Evolutionary conservation across 345 rosid species (phyloP).

Genomic region (Eucalyptus sp.): DNA sequence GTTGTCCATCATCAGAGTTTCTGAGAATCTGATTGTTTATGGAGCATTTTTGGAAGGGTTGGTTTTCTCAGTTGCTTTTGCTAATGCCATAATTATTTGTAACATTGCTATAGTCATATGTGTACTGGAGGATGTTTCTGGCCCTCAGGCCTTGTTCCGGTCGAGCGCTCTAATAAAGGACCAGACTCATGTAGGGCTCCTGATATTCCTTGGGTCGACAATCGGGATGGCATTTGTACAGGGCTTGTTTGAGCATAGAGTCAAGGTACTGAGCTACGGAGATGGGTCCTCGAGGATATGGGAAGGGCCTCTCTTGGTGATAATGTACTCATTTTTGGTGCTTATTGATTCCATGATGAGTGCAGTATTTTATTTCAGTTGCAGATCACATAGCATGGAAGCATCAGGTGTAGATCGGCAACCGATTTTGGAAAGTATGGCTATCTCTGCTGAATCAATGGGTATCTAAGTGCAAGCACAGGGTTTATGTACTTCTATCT

Average conservation of each 20-base stretch:
- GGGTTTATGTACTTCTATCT: not conserved
- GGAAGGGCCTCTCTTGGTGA: slow-evolving; percentile 84
- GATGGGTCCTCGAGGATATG: slow-evolving; percentile 87
- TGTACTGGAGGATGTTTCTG: slow-evolving; percentile 83
- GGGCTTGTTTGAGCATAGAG: slow-evolving; percentile 90
- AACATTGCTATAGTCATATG: slow-evolving; percentile 60
- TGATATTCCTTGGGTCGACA: slow-evolving; percentile 77
- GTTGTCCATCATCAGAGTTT: slow-evolving; percentile 36
- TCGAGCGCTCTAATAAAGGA: slow-evolving; percentile 63
- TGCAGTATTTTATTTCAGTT: slow-evolving; percentile 82
- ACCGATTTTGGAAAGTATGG: slow-evolving; percentile 35
- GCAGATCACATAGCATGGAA: slow-evolving; percentile 53
- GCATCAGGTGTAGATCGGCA: slow-evolving; percentile 26
- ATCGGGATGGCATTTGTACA: slow-evolving; percentile 67
- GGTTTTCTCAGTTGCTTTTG: slow-evolving; percentile 75
- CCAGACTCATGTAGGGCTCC: slow-evolving; percentile 83
- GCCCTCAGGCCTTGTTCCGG: slow-evolving; percentile 54
- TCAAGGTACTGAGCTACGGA: slow-evolving; percentile 80
- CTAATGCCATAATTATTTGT: slow-evolving; percentile 60
- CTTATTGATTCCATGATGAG: slow-evolving; percentile 85
- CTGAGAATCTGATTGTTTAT: slow-evolving; percentile 44
- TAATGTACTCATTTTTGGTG: slow-evolving; percentile 84
- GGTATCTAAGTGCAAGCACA: not conserved
- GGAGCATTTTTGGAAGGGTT: slow-evolving; percentile 43
- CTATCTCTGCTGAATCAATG: slow-evolving; percentile 3